Percentiles rank a stretch among this genome's conserved stretches.
These are phyloP conservation scores for Penicillium turbatum DNA, from an alignment of 495 filamentous ascomycete genomes.

Conservation along the genomic window DNA sequence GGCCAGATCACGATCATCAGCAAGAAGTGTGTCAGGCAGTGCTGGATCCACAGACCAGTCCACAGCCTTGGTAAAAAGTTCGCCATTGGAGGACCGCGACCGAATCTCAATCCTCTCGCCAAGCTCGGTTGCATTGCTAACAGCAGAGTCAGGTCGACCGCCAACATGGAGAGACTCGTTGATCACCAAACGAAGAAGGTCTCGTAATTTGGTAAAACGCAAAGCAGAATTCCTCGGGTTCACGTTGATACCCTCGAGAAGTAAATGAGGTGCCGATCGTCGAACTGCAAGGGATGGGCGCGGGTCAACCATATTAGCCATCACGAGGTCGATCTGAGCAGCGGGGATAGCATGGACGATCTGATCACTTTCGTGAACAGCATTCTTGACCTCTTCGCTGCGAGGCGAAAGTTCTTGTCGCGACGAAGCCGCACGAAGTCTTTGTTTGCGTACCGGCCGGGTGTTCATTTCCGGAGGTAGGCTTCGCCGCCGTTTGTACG, in stretches of 20 bases:
- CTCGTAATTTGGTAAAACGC: conserved; percentile 58
- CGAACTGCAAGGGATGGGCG: conserved; percentile 39
- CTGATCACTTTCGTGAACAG: conserved; percentile 48
- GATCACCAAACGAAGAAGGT: conserved; percentile 63
- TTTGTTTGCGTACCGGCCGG: conserved; percentile 36
- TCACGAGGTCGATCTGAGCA: conserved; percentile 40
- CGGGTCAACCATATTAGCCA: conserved; percentile 41
- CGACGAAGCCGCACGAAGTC: conserved; percentile 32
- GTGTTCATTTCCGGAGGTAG: conserved; percentile 35
- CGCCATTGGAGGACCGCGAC: conserved; percentile 55
- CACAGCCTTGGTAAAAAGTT: conserved; percentile 55
- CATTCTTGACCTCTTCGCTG: conserved; percentile 47
- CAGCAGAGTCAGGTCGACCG: conserved; percentile 67
- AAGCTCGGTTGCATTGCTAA: conserved; percentile 52
- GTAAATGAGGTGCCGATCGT: conserved; percentile 39
- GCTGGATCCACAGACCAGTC: conserved; percentile 62
- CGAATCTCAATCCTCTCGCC: conserved; percentile 67
- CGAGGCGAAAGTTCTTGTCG: conserved; percentile 45
- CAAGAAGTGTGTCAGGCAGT: conserved; percentile 62
- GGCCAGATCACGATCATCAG: conserved; percentile 68
- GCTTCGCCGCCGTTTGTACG: conserved; percentile 49
- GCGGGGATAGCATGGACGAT: conserved; percentile 40
- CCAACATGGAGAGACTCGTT: conserved; percentile 67
- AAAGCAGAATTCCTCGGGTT: conserved; percentile 40
- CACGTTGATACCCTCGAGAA: conserved; percentile 45